phyloP scores from a whole-genome alignment of 371 early-diverging fungal species.

The Mycotypha africana region DNA sequence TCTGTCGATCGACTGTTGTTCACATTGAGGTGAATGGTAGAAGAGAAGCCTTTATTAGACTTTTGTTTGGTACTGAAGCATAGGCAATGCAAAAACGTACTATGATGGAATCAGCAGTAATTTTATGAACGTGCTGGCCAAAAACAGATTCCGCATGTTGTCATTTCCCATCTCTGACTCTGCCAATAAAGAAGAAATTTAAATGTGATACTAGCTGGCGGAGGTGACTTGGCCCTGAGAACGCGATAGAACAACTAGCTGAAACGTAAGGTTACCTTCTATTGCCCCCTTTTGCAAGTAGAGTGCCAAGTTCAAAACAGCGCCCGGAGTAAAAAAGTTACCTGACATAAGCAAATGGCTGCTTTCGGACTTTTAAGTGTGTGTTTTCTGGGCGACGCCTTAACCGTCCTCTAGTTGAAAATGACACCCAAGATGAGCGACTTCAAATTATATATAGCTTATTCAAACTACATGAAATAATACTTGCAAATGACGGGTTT shows the following conservation, averaged over 20 bases:
- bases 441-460: no score
- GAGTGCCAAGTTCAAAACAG: no score
- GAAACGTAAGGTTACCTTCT: neutral
- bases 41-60: neutral
- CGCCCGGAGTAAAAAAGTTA: no score
- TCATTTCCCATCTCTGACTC: neutral
- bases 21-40: neutral
- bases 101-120: constrained; percentile 72
- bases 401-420: no score
- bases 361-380: no score
- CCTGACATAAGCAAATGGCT: no score
- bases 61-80: constrained; percentile 1
- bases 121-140: constrained; percentile 58
- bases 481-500: no score
- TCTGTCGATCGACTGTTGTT: constrained; percentile 82
- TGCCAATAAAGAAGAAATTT: neutral
- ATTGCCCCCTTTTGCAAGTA: neutral
- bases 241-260: neutral
- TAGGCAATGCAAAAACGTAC: constrained; percentile 41
- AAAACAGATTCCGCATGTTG: constrained; percentile 35
- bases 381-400: no score
- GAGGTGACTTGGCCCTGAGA: neutral
- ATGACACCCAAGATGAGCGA: no score
- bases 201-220: no score
- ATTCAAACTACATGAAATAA: no score